Evolutionary conservation across 2,329 filamentous ascomycete species (phyloP).

Genomic region (Talaromyces sp.): DNA sequence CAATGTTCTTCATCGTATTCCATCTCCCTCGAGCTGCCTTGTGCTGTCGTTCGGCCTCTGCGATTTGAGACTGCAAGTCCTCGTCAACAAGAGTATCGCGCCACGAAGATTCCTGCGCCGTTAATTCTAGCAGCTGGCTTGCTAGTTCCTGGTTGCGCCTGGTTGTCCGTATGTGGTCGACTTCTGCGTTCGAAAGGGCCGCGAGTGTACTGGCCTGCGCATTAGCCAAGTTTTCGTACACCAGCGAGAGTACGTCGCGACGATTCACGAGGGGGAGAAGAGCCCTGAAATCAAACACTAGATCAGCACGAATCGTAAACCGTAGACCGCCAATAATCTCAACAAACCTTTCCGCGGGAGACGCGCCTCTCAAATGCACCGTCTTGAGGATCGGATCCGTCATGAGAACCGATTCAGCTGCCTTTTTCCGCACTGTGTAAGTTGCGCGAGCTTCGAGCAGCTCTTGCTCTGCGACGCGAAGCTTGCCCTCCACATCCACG

Average conservation of each 20-base stretch:
- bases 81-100: slow-evolving; percentile 52
- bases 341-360: slow-evolving; percentile 62
- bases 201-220: slow-evolving; percentile 49
- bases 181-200: slow-evolving; percentile 54
- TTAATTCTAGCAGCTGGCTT: slow-evolving; percentile 58
- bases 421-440: slow-evolving; percentile 65
- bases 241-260: slow-evolving; percentile 63
- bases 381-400: slow-evolving; percentile 74
- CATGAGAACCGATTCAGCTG: slow-evolving; percentile 64
- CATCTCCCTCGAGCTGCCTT: slow-evolving; percentile 62
- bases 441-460: slow-evolving; percentile 66
- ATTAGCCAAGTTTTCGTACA: slow-evolving; percentile 57
- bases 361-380: slow-evolving; percentile 63
- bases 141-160: slow-evolving; percentile 62
- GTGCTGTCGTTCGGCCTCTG: slow-evolving; percentile 55
- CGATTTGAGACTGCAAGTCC: slow-evolving; percentile 52
- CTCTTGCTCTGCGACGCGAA: slow-evolving; percentile 56
- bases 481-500: slow-evolving; percentile 49
- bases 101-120: slow-evolving; percentile 50
- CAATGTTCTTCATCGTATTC: slow-evolving; percentile 71
- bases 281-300: slow-evolving; percentile 44
- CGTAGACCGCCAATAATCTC: slow-evolving; percentile 3
- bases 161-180: slow-evolving; percentile 54
- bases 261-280: slow-evolving; percentile 62
- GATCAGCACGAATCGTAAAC: slow-evolving; percentile 1